A percentile compares a stretch with the other conserved stretches of the same genome.
Conservation (phyloP, 2,329 filamentous ascomycete genomes). For the Diaporthe vaccinii region DNA sequence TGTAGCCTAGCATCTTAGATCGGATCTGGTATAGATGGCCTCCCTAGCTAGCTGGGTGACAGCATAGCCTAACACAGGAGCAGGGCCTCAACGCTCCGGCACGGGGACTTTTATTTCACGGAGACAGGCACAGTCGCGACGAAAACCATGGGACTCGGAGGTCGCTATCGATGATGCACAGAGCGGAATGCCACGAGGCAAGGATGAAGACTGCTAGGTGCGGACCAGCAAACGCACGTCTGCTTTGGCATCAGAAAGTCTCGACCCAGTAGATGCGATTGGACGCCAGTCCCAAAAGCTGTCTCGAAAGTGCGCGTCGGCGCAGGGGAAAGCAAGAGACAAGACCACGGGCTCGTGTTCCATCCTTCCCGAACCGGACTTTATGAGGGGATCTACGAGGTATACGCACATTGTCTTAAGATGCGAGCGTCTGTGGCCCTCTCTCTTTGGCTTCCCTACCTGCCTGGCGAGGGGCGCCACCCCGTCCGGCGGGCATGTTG, state of each 20-base stretch:
- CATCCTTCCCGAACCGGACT: slow-evolving; percentile 15
- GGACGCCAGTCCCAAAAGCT: slow-evolving; percentile 24
- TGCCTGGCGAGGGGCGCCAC: background rate
- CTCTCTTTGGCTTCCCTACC: background rate
- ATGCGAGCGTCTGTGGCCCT: background rate
- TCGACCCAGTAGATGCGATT: slow-evolving; percentile 21
- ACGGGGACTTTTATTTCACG: background rate
- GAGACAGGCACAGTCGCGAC: background rate
- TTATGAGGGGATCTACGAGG: background rate
- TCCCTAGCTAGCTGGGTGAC: slow-evolving; percentile 8
- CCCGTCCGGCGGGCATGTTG: background rate
- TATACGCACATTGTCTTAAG: background rate
- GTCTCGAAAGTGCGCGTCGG: slow-evolving; percentile 18
- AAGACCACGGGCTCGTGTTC: slow-evolving; percentile 22
- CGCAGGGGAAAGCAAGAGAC: background rate
- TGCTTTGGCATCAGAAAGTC: slow-evolving; percentile 22
- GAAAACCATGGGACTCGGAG: slow-evolving; percentile 3
- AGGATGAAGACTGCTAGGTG: slow-evolving; percentile 6
- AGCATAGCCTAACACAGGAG: background rate
- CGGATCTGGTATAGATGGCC: slow-evolving; percentile 26
- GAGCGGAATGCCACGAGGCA: slow-evolving; percentile 21
- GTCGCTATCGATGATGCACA: slow-evolving; percentile 18
- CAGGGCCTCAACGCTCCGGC: background rate
- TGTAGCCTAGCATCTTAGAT: slow-evolving; percentile 33
- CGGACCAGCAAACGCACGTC: background rate